Conservation (phyloP, 257 asterid genomes). For the Avicennia marina region DNA sequence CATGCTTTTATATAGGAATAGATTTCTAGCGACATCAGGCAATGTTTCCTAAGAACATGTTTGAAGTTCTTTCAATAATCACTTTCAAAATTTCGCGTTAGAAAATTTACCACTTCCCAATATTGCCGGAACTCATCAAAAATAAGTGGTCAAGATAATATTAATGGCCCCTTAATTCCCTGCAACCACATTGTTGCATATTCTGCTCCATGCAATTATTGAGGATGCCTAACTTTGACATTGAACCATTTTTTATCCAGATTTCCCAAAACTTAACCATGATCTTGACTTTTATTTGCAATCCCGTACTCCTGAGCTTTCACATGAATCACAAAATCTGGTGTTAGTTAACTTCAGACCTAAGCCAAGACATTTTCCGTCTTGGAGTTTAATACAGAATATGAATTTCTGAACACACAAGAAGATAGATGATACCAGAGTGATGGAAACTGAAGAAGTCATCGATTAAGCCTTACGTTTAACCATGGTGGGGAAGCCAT, state of each 20-base stretch:
- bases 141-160: background rate
- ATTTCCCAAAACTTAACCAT: background rate
- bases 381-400: no score
- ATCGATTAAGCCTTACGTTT: background rate
- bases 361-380: no score
- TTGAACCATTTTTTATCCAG: background rate
- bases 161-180: background rate
- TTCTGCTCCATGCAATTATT: conserved; percentile 8
- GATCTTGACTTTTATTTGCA: background rate
- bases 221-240: background rate
- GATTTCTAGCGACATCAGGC: no score
- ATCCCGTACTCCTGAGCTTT: background rate
- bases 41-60: no score
- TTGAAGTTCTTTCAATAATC: no score
- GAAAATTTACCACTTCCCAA: no score
- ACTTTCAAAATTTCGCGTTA: no score
- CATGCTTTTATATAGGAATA: no score
- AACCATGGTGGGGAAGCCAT: background rate
- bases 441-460: background rate
- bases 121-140: background rate
- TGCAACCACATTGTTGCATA: background rate
- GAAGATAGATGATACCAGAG: background rate
- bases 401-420: background rate
- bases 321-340: background rate
- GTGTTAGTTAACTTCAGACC: no score